Conservation (phyloP, 208 protist genomes). For the Acanthamoeba comandoni region DNA sequence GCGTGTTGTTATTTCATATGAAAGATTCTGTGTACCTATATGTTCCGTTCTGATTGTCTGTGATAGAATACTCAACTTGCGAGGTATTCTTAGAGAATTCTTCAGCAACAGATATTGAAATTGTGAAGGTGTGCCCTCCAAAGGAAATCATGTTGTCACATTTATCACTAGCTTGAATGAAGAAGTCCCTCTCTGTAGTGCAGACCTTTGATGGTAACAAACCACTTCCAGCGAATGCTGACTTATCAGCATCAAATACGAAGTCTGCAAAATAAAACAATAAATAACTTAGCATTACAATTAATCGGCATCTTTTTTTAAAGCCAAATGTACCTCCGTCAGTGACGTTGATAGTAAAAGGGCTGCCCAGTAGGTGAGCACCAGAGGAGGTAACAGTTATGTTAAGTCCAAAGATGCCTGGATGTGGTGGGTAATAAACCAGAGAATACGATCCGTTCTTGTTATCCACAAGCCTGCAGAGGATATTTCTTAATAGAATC, state of each 20-base stretch:
- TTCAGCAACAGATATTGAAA: background rate
- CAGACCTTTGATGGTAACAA: slow-evolving; percentile 25
- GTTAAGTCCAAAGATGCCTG: slow-evolving; percentile 17
- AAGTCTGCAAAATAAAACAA: background rate
- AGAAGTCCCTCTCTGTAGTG: slow-evolving; percentile 37
- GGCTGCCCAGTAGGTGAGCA: slow-evolving; percentile 21
- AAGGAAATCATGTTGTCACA: background rate
- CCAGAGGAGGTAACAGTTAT: background rate
- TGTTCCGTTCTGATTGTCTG: slow-evolving; percentile 58
- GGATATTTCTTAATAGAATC: too few species aligned
- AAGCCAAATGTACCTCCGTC: slow-evolving; percentile 4
- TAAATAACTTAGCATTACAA: background rate
- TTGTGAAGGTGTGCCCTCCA: slow-evolving; percentile 20
- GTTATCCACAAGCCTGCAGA: slow-evolving; percentile 32
- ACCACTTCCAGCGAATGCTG: slow-evolving; percentile 33
- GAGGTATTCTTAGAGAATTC: too few species aligned
- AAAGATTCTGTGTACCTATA: slow-evolving; percentile 11
- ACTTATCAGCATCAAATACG: slow-evolving; percentile 13
- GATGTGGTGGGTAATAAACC: slow-evolving; percentile 3
- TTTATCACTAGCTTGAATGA: slow-evolving; percentile 21
- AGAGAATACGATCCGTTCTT: slow-evolving; percentile 40
- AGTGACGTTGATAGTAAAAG: slow-evolving; percentile 27
- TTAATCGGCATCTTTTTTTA: background rate
- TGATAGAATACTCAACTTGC: background rate
- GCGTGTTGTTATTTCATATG: background rate